Conservation (phyloP, 202 grass and related monocot species). For the Schoenoplectus triqueter region DNA sequence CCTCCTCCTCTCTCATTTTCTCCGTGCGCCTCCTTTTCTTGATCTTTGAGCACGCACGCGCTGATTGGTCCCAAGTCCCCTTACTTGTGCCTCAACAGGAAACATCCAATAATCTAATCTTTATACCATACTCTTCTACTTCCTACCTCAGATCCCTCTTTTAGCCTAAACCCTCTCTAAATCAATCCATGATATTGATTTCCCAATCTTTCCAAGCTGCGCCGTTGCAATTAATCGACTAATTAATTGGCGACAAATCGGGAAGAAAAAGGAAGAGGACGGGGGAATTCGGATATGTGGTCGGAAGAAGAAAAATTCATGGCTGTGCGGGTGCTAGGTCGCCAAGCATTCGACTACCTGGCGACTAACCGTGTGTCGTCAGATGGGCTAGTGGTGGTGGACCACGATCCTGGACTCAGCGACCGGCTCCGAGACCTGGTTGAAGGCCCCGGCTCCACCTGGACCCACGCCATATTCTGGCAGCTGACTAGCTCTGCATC, state of each 20-base stretch:
- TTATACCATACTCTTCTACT: background rate
- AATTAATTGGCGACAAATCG: background rate
- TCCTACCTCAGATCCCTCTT: slow-evolving; percentile 27
- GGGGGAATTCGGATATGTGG: slow-evolving; percentile 41
- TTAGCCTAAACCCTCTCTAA: background rate
- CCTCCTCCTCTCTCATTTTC: background rate
- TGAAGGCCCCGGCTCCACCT: slow-evolving; percentile 44
- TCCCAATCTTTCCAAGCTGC: background rate
- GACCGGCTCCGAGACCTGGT: slow-evolving; percentile 69
- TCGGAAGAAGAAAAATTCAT: slow-evolving; percentile 64
- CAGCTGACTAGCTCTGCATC: slow-evolving; percentile 47
- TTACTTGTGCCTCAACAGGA: slow-evolving; percentile 21
- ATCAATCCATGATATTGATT: background rate
- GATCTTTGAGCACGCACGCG: slow-evolving; percentile 9
- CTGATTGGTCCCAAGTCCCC: slow-evolving; percentile 17
- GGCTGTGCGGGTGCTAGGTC: slow-evolving; percentile 63
- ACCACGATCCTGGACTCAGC: slow-evolving; percentile 43
- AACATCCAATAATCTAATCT: slow-evolving; percentile 22
- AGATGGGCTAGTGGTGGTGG: slow-evolving; percentile 36
- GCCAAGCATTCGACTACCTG: slow-evolving; percentile 65
- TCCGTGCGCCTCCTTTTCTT: background rate
- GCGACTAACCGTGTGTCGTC: slow-evolving; percentile 51
- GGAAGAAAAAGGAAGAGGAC: background rate
- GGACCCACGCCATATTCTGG: slow-evolving; percentile 86
- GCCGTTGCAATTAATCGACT: background rate